A percentile compares a stretch with the other conserved stretches of the same genome.
Conservation (phyloP, 2,329 filamentous ascomycete genomes). For the Cladorrhinum sp. region DNA sequence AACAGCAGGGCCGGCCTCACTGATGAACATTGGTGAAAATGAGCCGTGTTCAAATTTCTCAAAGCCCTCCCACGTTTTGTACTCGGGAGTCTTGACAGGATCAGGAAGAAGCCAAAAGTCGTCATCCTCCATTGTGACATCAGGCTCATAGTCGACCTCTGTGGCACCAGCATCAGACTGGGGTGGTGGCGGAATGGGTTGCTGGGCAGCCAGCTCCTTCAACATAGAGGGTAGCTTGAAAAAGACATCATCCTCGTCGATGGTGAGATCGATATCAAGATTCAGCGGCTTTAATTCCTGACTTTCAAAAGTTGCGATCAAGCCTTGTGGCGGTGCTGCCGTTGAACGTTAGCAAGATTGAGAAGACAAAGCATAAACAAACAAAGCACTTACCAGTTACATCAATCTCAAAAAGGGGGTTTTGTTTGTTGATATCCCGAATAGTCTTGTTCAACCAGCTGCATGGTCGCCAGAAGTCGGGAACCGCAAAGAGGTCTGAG, state of each 20-base stretch:
- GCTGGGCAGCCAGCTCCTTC: constrained; percentile 12
- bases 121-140: constrained; percentile 19
- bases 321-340: background rate
- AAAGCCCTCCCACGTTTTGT: constrained; percentile 71
- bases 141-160: constrained; percentile 2
- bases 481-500: constrained; percentile 61
- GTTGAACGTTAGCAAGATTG: background rate
- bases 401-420: constrained; percentile 45
- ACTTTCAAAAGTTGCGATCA: background rate
- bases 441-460: constrained; percentile 41
- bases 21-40: constrained; percentile 52
- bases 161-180: background rate
- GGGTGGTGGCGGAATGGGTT: constrained; percentile 4
- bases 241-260: constrained; percentile 34
- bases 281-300: background rate
- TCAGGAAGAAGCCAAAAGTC: constrained; percentile 50
- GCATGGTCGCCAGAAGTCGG: constrained; percentile 58
- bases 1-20: constrained; percentile 62
- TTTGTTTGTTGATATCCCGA: constrained; percentile 24
- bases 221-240: constrained; percentile 42
- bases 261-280: background rate
- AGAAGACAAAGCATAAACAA: background rate
- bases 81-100: constrained; percentile 38
- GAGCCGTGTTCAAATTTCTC: constrained; percentile 40
- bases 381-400: constrained; percentile 31